These are phyloP conservation scores for Botrytis cinerea DNA, from an alignment of 2,329 filamentous ascomycete species.

Conservation along the genomic window DNA sequence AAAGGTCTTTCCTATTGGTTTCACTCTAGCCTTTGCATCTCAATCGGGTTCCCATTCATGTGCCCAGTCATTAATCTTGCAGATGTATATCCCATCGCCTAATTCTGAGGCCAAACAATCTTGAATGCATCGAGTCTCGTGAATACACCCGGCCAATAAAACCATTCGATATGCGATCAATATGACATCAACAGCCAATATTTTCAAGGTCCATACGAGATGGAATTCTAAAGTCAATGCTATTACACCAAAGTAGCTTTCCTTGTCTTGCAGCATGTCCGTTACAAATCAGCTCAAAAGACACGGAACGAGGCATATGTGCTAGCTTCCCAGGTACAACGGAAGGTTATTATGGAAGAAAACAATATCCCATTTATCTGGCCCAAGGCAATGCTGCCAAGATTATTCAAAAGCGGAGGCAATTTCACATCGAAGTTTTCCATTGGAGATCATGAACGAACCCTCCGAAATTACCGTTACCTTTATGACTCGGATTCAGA, in stretches of 20 bases:
- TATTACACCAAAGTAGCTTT: background rate
- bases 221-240: background rate
- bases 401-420: background rate
- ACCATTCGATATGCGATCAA: background rate
- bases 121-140: background rate
- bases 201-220: constrained; percentile 2
- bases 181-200: background rate
- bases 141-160: background rate
- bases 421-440: background rate
- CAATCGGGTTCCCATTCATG: background rate
- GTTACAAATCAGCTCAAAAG: background rate
- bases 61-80: background rate
- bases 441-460: constrained; percentile 6
- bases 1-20: background rate
- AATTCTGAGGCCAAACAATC: background rate
- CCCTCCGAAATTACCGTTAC: constrained; percentile 16
- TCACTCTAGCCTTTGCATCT: background rate
- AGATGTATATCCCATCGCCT: background rate
- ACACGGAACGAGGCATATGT: background rate
- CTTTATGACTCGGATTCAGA: background rate
- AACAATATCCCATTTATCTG: background rate
- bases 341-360: constrained; percentile 4
- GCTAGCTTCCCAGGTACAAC: background rate
- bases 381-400: constrained; percentile 1
- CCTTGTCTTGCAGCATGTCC: background rate